phyloP scores from a whole-genome alignment of 495 filamentous ascomycete species.

The Penicillium desertorum region DNA sequence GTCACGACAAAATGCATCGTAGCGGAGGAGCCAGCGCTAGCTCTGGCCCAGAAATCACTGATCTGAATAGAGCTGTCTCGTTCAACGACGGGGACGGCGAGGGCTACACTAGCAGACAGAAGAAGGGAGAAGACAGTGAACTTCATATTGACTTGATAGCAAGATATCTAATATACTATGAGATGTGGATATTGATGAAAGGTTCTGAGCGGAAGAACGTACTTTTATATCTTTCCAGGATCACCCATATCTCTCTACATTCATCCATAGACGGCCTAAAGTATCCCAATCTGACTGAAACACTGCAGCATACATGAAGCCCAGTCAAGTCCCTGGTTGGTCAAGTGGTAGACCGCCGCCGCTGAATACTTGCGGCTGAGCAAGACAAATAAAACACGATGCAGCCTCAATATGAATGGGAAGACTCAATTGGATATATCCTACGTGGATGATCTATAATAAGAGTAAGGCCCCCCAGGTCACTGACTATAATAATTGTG shows the following conservation, averaged over 20 bases:
- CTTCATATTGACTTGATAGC: slow-evolving; percentile 24
- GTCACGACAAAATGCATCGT: slow-evolving; percentile 28
- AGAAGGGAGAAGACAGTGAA: slow-evolving; percentile 17
- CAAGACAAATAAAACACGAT: not conserved
- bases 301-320: not conserved
- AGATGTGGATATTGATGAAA: not conserved
- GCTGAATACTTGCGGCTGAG: not conserved
- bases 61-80: slow-evolving; percentile 19
- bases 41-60: slow-evolving; percentile 20
- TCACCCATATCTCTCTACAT: not conserved
- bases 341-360: not conserved
- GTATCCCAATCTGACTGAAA: slow-evolving; percentile 1
- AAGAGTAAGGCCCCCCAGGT: not conserved
- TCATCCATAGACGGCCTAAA: not conserved
- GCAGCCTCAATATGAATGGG: not conserved
- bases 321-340: not conserved
- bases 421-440: not conserved
- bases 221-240: too few relatives aligned
- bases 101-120: slow-evolving; percentile 20
- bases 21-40: not conserved
- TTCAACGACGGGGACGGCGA: slow-evolving; percentile 19
- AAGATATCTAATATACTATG: not conserved
- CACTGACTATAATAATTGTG: not conserved
- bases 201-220: too few relatives aligned
- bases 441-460: not conserved